phyloP scores from a whole-genome alignment of 2,329 filamentous ascomycete genomes.

The Gnomoniopsis sp. region DNA sequence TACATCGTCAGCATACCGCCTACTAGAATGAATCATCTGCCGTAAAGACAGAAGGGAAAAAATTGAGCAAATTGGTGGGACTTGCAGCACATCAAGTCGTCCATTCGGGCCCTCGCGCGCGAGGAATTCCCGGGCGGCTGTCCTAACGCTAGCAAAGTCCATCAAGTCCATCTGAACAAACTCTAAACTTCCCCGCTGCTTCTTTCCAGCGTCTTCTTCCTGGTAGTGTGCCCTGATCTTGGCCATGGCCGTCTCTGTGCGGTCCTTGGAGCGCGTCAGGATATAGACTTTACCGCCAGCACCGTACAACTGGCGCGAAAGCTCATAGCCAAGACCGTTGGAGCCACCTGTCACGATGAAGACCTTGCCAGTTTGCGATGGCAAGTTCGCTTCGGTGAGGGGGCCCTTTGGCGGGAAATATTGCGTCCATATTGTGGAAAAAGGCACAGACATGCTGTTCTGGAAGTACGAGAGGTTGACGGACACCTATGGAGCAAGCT shows the following conservation, averaged over 20 bases:
- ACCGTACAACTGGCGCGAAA: slow-evolving; percentile 46
- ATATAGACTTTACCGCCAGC: slow-evolving; percentile 49
- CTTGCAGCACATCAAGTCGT: slow-evolving; percentile 21
- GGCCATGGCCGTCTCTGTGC: slow-evolving; percentile 20
- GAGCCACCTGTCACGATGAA: slow-evolving; percentile 41
- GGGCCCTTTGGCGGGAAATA: slow-evolving; percentile 20
- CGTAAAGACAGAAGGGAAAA: too few relatives aligned
- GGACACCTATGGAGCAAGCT: too few relatives aligned
- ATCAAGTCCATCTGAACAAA: slow-evolving; percentile 21
- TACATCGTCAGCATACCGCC: not conserved
- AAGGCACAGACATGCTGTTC: slow-evolving; percentile 10
- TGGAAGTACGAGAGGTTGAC: too few relatives aligned
- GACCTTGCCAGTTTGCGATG: slow-evolving; percentile 21
- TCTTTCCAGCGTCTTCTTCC: too few relatives aligned
- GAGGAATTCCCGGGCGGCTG: slow-evolving; percentile 16
- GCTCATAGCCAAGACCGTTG: slow-evolving; percentile 40
- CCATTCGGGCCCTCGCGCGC: slow-evolving; percentile 11
- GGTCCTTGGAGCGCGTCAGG: slow-evolving; percentile 35
- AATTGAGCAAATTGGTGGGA: too few relatives aligned
- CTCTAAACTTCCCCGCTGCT: too few relatives aligned
- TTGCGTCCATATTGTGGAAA: slow-evolving; percentile 19
- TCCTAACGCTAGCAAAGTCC: slow-evolving; percentile 20
- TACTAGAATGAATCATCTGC: too few relatives aligned
- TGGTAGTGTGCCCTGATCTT: slow-evolving; percentile 20
- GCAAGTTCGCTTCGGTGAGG: slow-evolving; percentile 19